phyloP scores from a whole-genome alignment of 2,329 filamentous ascomycete species.

The Lecanosticta acicola region DNA sequence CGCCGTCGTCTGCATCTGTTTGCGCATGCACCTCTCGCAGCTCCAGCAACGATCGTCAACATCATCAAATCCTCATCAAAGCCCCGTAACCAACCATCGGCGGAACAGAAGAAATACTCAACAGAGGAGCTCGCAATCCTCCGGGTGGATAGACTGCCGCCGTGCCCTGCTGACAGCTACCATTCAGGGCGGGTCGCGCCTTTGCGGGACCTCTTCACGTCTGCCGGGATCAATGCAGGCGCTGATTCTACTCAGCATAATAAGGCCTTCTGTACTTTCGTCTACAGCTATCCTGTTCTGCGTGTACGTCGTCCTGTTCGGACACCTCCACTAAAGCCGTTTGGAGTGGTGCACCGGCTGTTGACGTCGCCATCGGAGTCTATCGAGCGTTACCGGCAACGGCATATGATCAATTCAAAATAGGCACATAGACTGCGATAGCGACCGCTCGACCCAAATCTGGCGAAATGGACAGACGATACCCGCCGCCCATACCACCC shows the following conservation, averaged over 20 bases:
- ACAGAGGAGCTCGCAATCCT: not conserved
- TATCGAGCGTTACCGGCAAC: constrained; percentile 16
- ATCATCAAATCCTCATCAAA: not conserved
- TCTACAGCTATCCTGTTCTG: constrained; percentile 10
- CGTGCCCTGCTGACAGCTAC: constrained; percentile 18
- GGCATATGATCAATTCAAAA: constrained; percentile 11
- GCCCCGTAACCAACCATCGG: not conserved
- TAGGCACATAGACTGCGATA: constrained; percentile 15
- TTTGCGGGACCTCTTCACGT: constrained; percentile 17
- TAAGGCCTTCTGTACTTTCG: constrained; percentile 11
- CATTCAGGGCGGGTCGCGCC: constrained; percentile 23
- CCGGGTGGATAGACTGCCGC: not conserved
- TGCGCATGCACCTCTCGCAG: not conserved
- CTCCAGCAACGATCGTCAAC: not conserved
- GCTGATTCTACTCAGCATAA: constrained; percentile 19
- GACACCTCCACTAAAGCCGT: constrained; percentile 13
- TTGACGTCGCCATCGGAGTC: constrained; percentile 9
- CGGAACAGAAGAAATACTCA: not conserved
- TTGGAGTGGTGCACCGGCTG: constrained; percentile 12
- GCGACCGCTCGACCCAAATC: constrained; percentile 3
- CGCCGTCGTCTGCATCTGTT: not conserved
- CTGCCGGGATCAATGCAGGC: constrained; percentile 16
- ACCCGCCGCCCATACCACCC: constrained; percentile 26
- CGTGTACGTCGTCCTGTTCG: constrained; percentile 18
- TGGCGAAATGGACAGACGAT: constrained; percentile 28